Evolutionary conservation across 495 filamentous ascomycete species (phyloP), one percentile per base, ranked within the genome.

Genomic region (Neurospora pannonica): DNA sequence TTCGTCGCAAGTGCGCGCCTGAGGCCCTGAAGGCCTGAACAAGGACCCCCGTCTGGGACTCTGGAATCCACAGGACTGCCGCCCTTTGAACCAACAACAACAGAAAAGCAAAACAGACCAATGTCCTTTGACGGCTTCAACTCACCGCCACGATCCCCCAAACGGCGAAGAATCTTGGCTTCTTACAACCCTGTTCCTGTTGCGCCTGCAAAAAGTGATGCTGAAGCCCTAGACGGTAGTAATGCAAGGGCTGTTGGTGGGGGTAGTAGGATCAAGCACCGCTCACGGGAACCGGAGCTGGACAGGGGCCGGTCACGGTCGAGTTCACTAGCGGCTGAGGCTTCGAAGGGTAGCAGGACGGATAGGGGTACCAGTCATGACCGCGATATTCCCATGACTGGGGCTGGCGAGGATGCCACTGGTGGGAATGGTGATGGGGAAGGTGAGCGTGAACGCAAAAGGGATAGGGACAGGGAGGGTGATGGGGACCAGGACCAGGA

Each of bases 151-250:
- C 74, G 80, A 72, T 86, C 84, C 73, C 85, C 85, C 38, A 85
- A 82, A 71, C 82, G 84, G 76, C 82, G 84, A 74, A 83, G 83
- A 62, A 84, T 86, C 48, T 76, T 86, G 19, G 80, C 82, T 1
- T 86, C 84, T 4, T 81, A 85, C 75, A 86, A 86, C 71, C 83
- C 79, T 67, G 54, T 67, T 67, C 28, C 54, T 67, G 46, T 24
- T 28, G 21, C 46, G 10, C 54, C 54, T 17, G 54, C 28, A 36
- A 40, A 70, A 73, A 74, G 34, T 13, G 38, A 24, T n/a, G 38
- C n/a, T 6, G 62, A 10, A 10, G n/a, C 15, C 39, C 28, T 21
- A 42, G 36, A 71, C 0, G 21, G 13, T 67, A 67, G 7, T 15
- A 67, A 0, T 67, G 24, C 15, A 67, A 34, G 54, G 54, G 54